Evolutionary conservation across 2,329 filamentous ascomycete species (phyloP).

Genomic region (Pyricularia sp.): DNA sequence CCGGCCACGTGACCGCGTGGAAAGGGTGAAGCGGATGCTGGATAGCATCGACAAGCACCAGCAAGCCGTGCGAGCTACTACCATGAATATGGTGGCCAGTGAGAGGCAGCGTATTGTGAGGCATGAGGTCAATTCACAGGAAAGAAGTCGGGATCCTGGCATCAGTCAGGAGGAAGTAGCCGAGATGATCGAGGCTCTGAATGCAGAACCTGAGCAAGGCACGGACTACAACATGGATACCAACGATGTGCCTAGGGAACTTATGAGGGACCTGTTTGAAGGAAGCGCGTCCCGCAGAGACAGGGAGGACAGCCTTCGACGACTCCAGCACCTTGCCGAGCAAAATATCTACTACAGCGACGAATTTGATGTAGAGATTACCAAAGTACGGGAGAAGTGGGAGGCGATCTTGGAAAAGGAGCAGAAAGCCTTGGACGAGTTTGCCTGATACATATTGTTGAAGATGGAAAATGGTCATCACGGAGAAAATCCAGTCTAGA

Average conservation of each 20-base stretch:
- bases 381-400: slow-evolving; percentile 9
- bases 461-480: neutral
- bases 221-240: slow-evolving; percentile 13
- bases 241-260: slow-evolving; percentile 5
- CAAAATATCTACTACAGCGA: slow-evolving; percentile 10
- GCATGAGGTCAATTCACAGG: slow-evolving; percentile 9
- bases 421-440: slow-evolving; percentile 10
- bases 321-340: slow-evolving; percentile 11
- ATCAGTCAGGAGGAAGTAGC: slow-evolving; percentile 12
- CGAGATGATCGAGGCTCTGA: slow-evolving; percentile 15
- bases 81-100: slow-evolving; percentile 19
- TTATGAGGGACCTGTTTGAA: slow-evolving; percentile 5
- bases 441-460: slow-evolving; percentile 8
- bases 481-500: neutral
- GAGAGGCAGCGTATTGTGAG: slow-evolving; percentile 18
- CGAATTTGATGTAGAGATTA: slow-evolving; percentile 13
- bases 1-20: slow-evolving; percentile 14
- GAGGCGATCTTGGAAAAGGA: slow-evolving; percentile 14
- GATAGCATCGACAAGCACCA: slow-evolving; percentile 18
- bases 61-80: slow-evolving; percentile 17
- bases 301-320: slow-evolving; percentile 7
- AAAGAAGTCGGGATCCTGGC: neutral
- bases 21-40: slow-evolving; percentile 16
- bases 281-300: neutral
- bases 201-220: slow-evolving; percentile 9